A percentile compares a stretch with the other conserved stretches of the same genome.
phyloP scores from a whole-genome alignment of 2,329 filamentous ascomycete genomes.

The Pseudogymnoascus sp. region DNA sequence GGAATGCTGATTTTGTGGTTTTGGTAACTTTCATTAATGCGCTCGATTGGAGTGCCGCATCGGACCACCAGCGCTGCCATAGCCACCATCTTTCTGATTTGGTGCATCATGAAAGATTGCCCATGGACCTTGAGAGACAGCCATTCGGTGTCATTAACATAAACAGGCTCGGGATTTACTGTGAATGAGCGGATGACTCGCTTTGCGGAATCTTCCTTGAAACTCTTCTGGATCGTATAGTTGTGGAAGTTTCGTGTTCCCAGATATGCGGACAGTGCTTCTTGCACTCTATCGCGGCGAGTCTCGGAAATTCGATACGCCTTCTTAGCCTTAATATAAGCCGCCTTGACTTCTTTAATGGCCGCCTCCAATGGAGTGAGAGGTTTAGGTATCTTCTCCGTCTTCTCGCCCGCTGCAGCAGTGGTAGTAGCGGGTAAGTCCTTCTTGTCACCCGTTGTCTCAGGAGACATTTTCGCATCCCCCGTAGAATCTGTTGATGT shows the following conservation, averaged over 20 bases:
- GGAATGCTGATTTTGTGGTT: conserved; percentile 74
- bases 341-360: conserved; percentile 68
- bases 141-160: conserved; percentile 92
- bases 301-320: conserved; percentile 70
- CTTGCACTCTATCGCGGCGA: conserved; percentile 69
- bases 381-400: conserved; percentile 12
- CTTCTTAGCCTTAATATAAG: conserved; percentile 76
- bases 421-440: background rate
- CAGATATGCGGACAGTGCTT: conserved; percentile 64
- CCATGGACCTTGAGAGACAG: conserved; percentile 92
- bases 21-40: conserved; percentile 69
- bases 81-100: conserved; percentile 98
- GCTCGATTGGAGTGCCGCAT: conserved; percentile 66
- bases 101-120: conserved; percentile 99
- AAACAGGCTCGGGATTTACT: conserved; percentile 66
- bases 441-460: background rate
- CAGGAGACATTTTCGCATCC: background rate
- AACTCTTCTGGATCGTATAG: conserved; percentile 87
- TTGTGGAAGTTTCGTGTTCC: conserved; percentile 95
- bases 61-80: conserved; percentile 81
- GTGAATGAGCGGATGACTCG: conserved; percentile 89
- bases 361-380: conserved; percentile 53
- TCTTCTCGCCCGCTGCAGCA: background rate
- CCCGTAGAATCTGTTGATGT: background rate
- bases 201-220: conserved; percentile 75